Conservation (phyloP, 768 basidiomycete genomes). For the Boletellus sp. region DNA sequence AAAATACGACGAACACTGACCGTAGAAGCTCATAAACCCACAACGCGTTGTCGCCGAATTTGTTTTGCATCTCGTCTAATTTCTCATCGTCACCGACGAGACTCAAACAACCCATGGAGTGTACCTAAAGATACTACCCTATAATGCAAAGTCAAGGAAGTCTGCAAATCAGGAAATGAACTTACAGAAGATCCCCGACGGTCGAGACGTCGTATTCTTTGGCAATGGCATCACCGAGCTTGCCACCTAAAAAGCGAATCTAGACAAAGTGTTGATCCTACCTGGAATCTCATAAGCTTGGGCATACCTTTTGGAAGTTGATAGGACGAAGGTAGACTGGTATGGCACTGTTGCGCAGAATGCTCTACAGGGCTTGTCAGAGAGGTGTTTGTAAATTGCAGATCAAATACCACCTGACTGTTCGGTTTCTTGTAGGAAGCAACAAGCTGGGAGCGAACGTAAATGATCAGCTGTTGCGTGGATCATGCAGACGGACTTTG, state of each 20-base stretch:
- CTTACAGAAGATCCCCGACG: conserved; percentile 87
- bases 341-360: conserved; percentile 79
- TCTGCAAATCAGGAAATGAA: conserved; percentile 5
- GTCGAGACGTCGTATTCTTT: conserved; percentile 86
- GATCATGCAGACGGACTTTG: conserved; percentile 52
- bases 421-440: conserved; percentile 93
- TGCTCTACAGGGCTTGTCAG: conserved; percentile 49
- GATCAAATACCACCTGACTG: conserved; percentile 56
- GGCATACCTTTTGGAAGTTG: conserved; percentile 76
- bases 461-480: background rate
- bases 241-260: conserved; percentile 95
- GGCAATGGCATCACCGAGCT: conserved; percentile 84
- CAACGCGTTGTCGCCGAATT: conserved; percentile 76
- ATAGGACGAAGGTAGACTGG: conserved; percentile 81
- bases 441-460: conserved; percentile 50
- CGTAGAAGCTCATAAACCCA: conserved; percentile 93
- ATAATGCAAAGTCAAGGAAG: conserved; percentile 1
- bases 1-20: conserved; percentile 37
- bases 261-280: conserved; percentile 27
- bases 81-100: conserved; percentile 3
- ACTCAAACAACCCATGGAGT: conserved; percentile 2
- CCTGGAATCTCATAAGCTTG: background rate
- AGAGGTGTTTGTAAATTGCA: background rate
- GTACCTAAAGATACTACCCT: conserved; percentile 60
- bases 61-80: conserved; percentile 72